Evolutionary conservation across 1,139 yeast genomes (phyloP).

Genomic region (Candida albicans): DNA sequence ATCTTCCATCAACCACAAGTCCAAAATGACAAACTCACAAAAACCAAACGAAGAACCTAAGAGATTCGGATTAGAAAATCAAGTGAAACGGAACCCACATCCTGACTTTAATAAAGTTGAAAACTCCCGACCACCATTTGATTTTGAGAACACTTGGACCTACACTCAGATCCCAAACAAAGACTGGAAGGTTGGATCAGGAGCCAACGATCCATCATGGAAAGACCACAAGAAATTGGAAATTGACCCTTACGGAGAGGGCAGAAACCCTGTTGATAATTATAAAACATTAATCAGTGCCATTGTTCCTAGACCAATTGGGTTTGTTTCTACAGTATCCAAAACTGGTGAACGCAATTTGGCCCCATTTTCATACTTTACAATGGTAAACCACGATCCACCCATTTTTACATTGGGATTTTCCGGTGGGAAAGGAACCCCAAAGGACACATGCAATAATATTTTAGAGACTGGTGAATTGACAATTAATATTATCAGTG

Average conservation of each 20-base stretch:
- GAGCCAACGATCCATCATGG: slow-evolving; percentile 49
- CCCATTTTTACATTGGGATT: slow-evolving; percentile 57
- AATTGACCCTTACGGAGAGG: slow-evolving; percentile 50
- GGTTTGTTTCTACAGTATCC: slow-evolving; percentile 50
- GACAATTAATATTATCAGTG: slow-evolving; percentile 60
- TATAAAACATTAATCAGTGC: slow-evolving; percentile 53
- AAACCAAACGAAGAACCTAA: slow-evolving; percentile 9
- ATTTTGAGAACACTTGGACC: slow-evolving; percentile 17
- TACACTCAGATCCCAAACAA: slow-evolving; percentile 25
- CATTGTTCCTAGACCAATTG: slow-evolving; percentile 60
- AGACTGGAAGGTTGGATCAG: slow-evolving; percentile 52
- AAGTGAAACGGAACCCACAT: slow-evolving; percentile 22
- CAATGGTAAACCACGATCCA: slow-evolving; percentile 52
- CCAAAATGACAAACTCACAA: slow-evolving; percentile 5
- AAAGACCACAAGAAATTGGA: slow-evolving; percentile 41
- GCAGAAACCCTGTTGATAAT: slow-evolving; percentile 44
- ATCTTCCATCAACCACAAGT: not conserved
- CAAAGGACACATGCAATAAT: slow-evolving; percentile 53
- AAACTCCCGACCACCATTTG: slow-evolving; percentile 25
- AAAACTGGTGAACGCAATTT: slow-evolving; percentile 47
- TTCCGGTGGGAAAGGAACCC: slow-evolving; percentile 34
- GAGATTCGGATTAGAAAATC: slow-evolving; percentile 17
- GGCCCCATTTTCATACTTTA: slow-evolving; percentile 62
- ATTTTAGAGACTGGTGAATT: slow-evolving; percentile 52
- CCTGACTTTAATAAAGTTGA: slow-evolving; percentile 29